Evolutionary conservation across 78 protist species (phyloP), one percentile per base, ranked within the genome.

Genomic region (Cavenderia fasciculata): DNA sequence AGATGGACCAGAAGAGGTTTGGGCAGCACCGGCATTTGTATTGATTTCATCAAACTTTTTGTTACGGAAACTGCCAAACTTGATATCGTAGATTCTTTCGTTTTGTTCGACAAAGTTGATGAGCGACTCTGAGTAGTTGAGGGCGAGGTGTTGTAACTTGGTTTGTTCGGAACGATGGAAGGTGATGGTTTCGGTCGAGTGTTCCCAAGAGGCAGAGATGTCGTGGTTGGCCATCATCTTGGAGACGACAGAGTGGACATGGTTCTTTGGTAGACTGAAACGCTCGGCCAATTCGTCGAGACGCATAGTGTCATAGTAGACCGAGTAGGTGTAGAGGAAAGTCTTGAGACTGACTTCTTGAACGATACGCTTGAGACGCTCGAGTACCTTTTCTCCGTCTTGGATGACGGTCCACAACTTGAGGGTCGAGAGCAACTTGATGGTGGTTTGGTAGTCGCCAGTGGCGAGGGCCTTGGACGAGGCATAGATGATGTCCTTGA

Each of bases 181-280:
- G 40, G 95, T 74, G 49, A 97, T 59, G 54, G 90, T 31, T 65
- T 47, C 86, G 3, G 96, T 91, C 23, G 96, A 92, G 78, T 94
- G 96, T 85, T 97, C 97, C 93, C 76, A 73, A 11, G 74, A 47
- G 16, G 96, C 98, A 43, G 74, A 74, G 27, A 97, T 72, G 59
- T 94, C 95, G 66, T 77, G 88, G 41, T 25, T 57, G 90, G 87
- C 74, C 84, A 97, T 92, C 97, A 97, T 95, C 94, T 94, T 94
- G 69, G 78, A 36, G 71, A 95, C 89, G 38, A 95, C 70, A 41
- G 73, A 27, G 89, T 92, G 95, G 34, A 92, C 85, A 16, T 69
- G 73, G 18, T 41, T 43, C 72, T 71, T 66, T 33, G 66, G 78
- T 25, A 92, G 69, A 29, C 66, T 84, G 94, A 94, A 92, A 76